Evolutionary conservation across 805 yeast species (phyloP), one percentile per base, ranked within the genome.

Genomic region (Myxozyma lipomycoides): DNA sequence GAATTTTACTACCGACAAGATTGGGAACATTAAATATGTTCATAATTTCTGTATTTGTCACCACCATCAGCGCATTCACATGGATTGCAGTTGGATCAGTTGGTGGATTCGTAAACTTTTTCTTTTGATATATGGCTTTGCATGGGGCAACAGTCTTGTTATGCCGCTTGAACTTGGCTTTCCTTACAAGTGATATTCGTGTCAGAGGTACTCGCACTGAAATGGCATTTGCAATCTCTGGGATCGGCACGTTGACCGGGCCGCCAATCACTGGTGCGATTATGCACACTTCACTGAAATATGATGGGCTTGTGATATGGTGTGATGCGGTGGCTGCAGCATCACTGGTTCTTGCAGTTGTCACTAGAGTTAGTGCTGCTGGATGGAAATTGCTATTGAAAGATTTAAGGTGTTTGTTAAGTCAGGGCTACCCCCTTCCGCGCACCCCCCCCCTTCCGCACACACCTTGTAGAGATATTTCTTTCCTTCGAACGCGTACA

Each of bases 141-240:
- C 56, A 65, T 3, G 72, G 72, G 5, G 64, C 70, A 1, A 46
- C 62, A 9, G 64, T 66, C 15, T 64, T 68, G 3, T 49, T 68
- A 12, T 64, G 66, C 2, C 68, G 70, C 1, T 62, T 67, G 1
- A 55, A 63, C 15, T 53, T 65, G 1, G 63, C 67, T 1, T 48
- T 55, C 17, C 35, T 52, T 10, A 63, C 66, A 6, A 47, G 58
- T 0, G 59, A 65, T 43, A 36, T 63, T 35, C 47, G 56, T 7
- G 26, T 59, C 19, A 51, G 63, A 17, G 69, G 70, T 3, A 60
- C 61, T 2, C 55, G 69, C 7, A 84, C 86, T 87, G 86, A 86
- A 1, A 50, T 80, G 44, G 76, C 86, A 0, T 71, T 86, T 37
- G 70, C 76, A 5, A 60, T 74, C 6, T 79, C 84, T 37, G 75